A percentile compares a stretch with the other conserved stretches of the same genome.
Conservation (phyloP, 768 basidiomycete species). For the Suillus occidentalis region DNA sequence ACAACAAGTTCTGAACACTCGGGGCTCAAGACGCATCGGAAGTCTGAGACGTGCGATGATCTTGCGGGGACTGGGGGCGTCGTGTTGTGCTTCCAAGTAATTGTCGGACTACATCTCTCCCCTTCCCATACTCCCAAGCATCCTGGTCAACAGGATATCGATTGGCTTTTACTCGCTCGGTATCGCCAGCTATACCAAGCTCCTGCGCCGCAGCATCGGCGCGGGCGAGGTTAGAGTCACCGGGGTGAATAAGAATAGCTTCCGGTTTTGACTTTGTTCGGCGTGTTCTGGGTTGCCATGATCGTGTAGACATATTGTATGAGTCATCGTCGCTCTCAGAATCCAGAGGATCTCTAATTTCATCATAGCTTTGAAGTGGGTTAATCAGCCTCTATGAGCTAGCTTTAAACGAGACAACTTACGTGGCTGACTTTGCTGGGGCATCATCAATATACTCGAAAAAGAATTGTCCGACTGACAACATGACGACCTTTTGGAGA, state of each 20-base stretch:
- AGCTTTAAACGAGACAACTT: not conserved
- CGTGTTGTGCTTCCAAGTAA: slow-evolving; percentile 34
- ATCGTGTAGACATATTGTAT: slow-evolving; percentile 1
- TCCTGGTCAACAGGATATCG: slow-evolving; percentile 35
- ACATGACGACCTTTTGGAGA: slow-evolving; percentile 47
- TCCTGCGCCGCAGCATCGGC: slow-evolving; percentile 62
- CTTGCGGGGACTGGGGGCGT: slow-evolving; percentile 3
- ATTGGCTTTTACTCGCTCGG: slow-evolving; percentile 45
- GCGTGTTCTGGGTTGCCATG: slow-evolving; percentile 28
- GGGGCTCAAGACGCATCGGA: not conserved
- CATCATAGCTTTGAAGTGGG: slow-evolving; percentile 15
- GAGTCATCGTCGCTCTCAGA: slow-evolving; percentile 4
- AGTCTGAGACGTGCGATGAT: not conserved
- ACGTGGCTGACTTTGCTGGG: not conserved
- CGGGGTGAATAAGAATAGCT: slow-evolving; percentile 62
- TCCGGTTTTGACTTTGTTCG: slow-evolving; percentile 58
- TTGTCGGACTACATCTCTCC: slow-evolving; percentile 49
- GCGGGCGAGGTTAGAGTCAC: slow-evolving; percentile 61
- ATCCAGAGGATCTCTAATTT: slow-evolving; percentile 23
- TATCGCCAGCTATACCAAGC: slow-evolving; percentile 50
- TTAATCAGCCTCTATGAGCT: not conserved
- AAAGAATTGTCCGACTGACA: slow-evolving; percentile 59
- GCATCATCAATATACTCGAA: slow-evolving; percentile 38
- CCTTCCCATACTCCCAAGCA: slow-evolving; percentile 53
- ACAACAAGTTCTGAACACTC: not conserved